phyloP scores from a whole-genome alignment of 2,329 filamentous ascomycete species.

The Didymella sp. region DNA sequence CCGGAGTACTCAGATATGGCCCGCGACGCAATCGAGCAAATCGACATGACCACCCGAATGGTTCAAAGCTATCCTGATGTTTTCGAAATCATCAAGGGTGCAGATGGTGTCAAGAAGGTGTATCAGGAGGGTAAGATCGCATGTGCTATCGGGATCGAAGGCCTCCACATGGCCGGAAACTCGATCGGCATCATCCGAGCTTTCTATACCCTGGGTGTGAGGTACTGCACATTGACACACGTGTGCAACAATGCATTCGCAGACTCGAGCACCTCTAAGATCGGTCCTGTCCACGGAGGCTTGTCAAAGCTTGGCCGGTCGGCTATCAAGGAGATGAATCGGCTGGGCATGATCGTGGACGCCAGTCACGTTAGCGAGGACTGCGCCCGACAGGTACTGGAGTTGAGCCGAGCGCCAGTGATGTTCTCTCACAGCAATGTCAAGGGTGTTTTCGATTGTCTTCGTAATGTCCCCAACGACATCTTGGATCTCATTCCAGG shows the following conservation, averaged over 20 bases:
- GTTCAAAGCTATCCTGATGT: not conserved
- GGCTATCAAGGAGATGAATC: slow-evolving; percentile 86
- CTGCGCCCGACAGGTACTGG: slow-evolving; percentile 83
- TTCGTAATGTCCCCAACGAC: slow-evolving; percentile 85
- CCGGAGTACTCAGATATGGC: slow-evolving; percentile 2
- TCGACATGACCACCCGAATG: slow-evolving; percentile 2
- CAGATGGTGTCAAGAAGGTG: not conserved
- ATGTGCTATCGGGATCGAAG: slow-evolving; percentile 49
- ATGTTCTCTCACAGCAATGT: slow-evolving; percentile 59
- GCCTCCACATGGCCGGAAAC: slow-evolving; percentile 91
- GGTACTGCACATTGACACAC: slow-evolving; percentile 86
- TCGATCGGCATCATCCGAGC: slow-evolving; percentile 73
- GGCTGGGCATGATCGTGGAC: slow-evolving; percentile 89
- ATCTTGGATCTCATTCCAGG: slow-evolving; percentile 76
- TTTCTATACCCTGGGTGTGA: slow-evolving; percentile 77
- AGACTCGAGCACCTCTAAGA: slow-evolving; percentile 58
- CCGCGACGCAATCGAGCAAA: not conserved
- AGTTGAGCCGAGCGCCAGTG: slow-evolving; percentile 6
- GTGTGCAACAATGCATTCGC: slow-evolving; percentile 90
- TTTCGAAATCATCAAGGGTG: not conserved
- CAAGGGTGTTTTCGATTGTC: slow-evolving; percentile 79
- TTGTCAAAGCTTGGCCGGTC: slow-evolving; percentile 71
- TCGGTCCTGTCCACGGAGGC: slow-evolving; percentile 55
- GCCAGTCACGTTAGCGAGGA: slow-evolving; percentile 78
- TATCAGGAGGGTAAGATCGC: slow-evolving; percentile 1